Evolutionary conservation across 192 early-diverging fungal species (phyloP), one percentile per base, ranked within the genome.

Genomic region (Coemansia interrupta): DNA sequence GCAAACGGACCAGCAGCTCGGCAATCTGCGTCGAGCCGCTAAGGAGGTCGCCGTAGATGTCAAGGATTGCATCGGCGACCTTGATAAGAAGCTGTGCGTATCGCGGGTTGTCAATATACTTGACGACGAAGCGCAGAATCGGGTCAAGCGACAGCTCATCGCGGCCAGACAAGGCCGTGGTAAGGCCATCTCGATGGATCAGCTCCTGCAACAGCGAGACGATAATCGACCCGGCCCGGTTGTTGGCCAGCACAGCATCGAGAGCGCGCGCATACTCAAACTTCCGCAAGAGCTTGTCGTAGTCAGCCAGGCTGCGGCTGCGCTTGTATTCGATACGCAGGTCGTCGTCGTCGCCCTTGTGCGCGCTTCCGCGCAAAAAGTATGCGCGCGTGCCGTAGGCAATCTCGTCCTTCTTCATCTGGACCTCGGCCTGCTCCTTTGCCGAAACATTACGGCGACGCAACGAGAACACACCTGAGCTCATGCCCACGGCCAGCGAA

Each of bases 231-330:
- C 84, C 77, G 3, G 76, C 67, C 52, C 75, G 81, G 64, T 84
- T 86, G 38, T 81, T 84, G 29, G 82, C 76, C 58, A 98, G 61
- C 44, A 87, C 87, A 9, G 88, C 85, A 72, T 98, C 94, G 20
- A 98, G 73, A 13, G 96, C 96, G 40, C 93, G 89, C 15, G 82
- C 83, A 62, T 94, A 95, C 60, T 93, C 83, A 78, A 97, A 98
- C 39, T 71, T 80, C 56, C 87, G 90, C 68, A 98, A 70, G 24
- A 84, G 83, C 56, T 85, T 72, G 80, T 98, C 95, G 63, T 94
- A 98, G 60, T 82, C 70, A 19, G 84, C 76, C 30, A 97, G 76
- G 8, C 82, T 81, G 45, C 79, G 74, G 50, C 78, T 70, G 56
- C 85, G 80, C 60, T 72, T 73, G 19, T 81, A 63, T 70, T 95